Base-by-base conservation (phyloP, 2,329 filamentous ascomycete genomes). In the Aspergillus quadrilineatus region DNA sequence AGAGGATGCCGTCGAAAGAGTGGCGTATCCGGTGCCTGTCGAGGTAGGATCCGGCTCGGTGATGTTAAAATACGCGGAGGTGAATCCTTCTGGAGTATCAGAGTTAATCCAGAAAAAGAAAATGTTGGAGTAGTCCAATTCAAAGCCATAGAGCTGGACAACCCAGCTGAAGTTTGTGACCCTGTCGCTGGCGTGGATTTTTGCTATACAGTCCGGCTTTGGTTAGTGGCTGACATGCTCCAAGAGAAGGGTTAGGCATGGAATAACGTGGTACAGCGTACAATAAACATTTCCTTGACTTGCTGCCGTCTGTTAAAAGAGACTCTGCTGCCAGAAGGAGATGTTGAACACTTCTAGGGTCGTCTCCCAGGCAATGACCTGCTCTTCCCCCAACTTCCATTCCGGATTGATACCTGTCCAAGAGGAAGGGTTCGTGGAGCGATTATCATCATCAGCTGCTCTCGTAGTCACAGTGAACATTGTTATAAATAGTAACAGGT, bases 21-120 rank as follows among this genome's bases (percentile, higher is more conserved):
- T 10, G 22, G 42, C 28, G 9, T 28, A 3, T 1, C 6, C 14
- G 26, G 42, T 29, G 37, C n/a, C 14, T 4, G 17, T 12, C 4
- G 17, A 28, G 26, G 42, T 29, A 44, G 42, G 2, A 29, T 29
- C 26, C 9, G 42, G 17, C 17, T 44, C 5, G 17, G 62, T 59
- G 29, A 64, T 64, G 37, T 64, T 64, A 32, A 63, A 63, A 28
- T 51, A 60, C 3, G 17, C 17, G 4, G 61, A 63, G 8, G 41
- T n/a, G 34, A 61, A 58, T 3, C 60, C 55, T 4, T 54, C 53
- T 0, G 55, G 50, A 1, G 15, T 45, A 51, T 59, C 55, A 9
- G 58, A 41, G 36, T 63, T 61, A 15, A 59, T 44, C 60, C 62
- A 64, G 15, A 64, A 37, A 36, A 64, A 60, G 41, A 64, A 64